A percentile compares a stretch with the other conserved stretches of the same genome.
Evolutionary conservation across 176 grass and related monocot genomes (phyloP).

Genomic region (Phyllostachys edulis): DNA sequence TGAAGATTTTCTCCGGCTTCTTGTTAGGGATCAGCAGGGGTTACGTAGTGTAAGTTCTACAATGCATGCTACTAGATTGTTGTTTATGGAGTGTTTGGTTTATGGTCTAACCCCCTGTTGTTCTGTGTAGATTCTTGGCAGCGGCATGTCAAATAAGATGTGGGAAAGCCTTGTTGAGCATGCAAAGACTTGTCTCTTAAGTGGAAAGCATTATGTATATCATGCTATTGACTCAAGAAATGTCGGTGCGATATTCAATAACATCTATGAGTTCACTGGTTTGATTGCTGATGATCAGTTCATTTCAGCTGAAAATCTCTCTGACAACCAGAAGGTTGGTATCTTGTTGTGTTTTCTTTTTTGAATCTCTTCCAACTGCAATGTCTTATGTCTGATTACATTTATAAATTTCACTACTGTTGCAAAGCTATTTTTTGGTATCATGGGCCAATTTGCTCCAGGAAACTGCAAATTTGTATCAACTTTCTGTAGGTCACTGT

Average conservation of each 20-base stretch:
- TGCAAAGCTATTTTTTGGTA: neutral
- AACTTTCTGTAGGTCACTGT: neutral
- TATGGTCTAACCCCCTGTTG: constrained; percentile 24
- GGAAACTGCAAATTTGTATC: neutral
- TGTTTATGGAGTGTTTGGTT: constrained; percentile 1
- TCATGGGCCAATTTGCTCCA: neutral
- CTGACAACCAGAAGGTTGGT: constrained; percentile 76
- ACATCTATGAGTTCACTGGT: constrained; percentile 86
- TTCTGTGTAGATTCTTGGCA: constrained; percentile 72
- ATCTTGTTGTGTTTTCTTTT: neutral
- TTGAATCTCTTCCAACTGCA: neutral
- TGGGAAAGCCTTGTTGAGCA: constrained; percentile 95
- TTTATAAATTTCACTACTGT: neutral
- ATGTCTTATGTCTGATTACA: constrained; percentile 25
- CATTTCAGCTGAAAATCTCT: constrained; percentile 76
- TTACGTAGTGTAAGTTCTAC: constrained; percentile 70
- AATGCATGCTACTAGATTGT: constrained; percentile 21
- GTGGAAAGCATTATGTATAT: constrained; percentile 85
- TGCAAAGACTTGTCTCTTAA: constrained; percentile 87
- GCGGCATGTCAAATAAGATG: constrained; percentile 94
- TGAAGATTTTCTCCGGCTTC: constrained; percentile 90
- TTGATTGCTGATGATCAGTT: constrained; percentile 81
- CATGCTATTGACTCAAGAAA: constrained; percentile 66
- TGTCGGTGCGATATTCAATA: constrained; percentile 82
- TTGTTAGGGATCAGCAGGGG: constrained; percentile 77